Base-by-base conservation (phyloP, 2,329 filamentous ascomycete genomes). In the Curvularia eragrostidis region DNA sequence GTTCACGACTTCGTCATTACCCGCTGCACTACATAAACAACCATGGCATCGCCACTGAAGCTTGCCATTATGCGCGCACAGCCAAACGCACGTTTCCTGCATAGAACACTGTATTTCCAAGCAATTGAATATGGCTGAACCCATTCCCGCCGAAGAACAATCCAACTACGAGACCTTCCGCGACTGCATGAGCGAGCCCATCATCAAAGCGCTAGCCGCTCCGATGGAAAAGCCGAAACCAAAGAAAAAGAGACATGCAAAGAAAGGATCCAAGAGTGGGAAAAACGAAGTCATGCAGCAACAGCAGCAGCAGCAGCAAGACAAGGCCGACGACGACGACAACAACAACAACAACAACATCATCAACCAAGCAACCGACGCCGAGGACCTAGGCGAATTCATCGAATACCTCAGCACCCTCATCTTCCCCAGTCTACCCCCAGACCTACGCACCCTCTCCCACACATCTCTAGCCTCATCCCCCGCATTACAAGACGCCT, bases 351-450 rank as follows among this genome's bases (percentile, higher is more conserved):
- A n/a, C n/a, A n/a, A n/a, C n/a, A n/a, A n/a, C n/a, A n/a, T n/a
- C n/a, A n/a, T n/a, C n/a, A n/a, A n/a, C n/a, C 43, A 52, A 36
- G 13, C 44, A 66, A 51, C 52, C 70, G 80, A 85, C 64, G 85
- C 84, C 5, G 88, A 89, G 65, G 91, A 93, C 53, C 78, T 95
- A 21, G 85, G 86, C 24, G 92, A 96, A 1, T 96, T 96, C 76
- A 87, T 91, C 52, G 88, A 93, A 66, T 95, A 93, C 75, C 83
- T 95, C 28, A 87, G 91, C 23, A 77, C 80, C 47, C 85, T 90
- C 71, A 85, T 89, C 52, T 96, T 94, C 75, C 77, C 82, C 5
- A 81, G 78, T 34, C 82, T 96, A 1, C 90, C 91, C 0, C 21
- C 70, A 0, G 80, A 84, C 18, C 80, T 95, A 0, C 84, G 86